Conservation (phyloP, 23 red algal species). For the Cyanidium caldarium region DNA sequence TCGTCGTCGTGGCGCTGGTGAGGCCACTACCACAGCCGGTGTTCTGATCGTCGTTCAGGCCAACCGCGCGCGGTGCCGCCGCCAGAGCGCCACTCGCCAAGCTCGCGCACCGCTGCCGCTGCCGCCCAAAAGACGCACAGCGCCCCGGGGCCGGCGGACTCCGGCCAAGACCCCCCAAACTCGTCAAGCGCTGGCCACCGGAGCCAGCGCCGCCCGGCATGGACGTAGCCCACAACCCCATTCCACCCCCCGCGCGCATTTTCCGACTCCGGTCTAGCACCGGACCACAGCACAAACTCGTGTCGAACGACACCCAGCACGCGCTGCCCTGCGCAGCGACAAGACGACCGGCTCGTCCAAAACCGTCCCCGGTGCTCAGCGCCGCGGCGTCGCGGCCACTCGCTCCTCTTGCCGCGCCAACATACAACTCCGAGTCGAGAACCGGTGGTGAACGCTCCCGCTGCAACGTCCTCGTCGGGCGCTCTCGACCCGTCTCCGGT, state of each 20-base stretch:
- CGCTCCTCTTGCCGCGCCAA: not conserved
- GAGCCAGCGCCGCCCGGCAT: not conserved
- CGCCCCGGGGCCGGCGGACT: not conserved
- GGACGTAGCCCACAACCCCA: not conserved
- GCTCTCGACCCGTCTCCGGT: not conserved
- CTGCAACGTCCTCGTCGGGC: not conserved
- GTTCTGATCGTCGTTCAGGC: not conserved
- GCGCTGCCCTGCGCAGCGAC: not conserved
- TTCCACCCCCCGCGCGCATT: not conserved
- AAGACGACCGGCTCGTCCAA: not conserved
- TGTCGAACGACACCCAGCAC: not conserved
- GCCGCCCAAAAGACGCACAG: not conserved
- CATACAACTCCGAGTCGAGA: not conserved
- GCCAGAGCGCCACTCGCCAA: not conserved
- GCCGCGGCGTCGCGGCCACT: not conserved
- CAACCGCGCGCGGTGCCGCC: not conserved
- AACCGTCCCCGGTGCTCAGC: not conserved
- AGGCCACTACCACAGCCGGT: not conserved
- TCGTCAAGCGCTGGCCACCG: slow-evolving; percentile 1
- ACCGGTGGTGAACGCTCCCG: not conserved
- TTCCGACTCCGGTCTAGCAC: not conserved
- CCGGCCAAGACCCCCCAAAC: not conserved
- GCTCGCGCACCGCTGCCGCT: not conserved
- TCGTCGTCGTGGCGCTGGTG: not conserved
- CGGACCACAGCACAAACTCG: not conserved